phyloP scores from a whole-genome alignment of 257 asterid genomes.

The Solanum sejunctum region DNA sequence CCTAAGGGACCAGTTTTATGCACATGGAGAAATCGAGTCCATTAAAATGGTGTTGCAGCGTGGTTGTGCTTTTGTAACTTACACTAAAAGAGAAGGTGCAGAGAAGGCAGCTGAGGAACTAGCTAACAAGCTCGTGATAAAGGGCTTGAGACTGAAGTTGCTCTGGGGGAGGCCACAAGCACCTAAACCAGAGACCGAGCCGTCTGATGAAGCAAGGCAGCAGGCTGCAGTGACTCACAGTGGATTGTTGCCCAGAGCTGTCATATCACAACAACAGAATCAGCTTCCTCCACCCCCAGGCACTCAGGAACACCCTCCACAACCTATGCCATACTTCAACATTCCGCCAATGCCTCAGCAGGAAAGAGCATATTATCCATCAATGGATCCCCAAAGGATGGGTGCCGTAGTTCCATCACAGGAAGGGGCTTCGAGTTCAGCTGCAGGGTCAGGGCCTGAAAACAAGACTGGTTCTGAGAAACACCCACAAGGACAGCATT shows the following conservation, averaged over 20 bases:
- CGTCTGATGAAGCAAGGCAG: conserved; percentile 64
- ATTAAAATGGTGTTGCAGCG: conserved; percentile 79
- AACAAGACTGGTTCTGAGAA: conserved; percentile 26
- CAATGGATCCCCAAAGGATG: conserved; percentile 98
- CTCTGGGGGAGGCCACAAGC: conserved; percentile 96
- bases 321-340: conserved; percentile 66
- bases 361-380: conserved; percentile 73
- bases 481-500: conserved; percentile 28
- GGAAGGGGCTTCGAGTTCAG: conserved; percentile 57
- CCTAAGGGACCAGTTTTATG: conserved; percentile 76
- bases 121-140: conserved; percentile 68
- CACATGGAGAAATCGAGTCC: conserved; percentile 94
- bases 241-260: conserved; percentile 81
- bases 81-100: conserved; percentile 93
- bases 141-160: conserved; percentile 82
- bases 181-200: conserved; percentile 53
- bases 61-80: conserved; percentile 90
- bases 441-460: conserved; percentile 40
- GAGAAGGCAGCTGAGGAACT: conserved; percentile 98
- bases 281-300: conserved; percentile 60
- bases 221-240: conserved; percentile 71
- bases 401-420: conserved; percentile 68
- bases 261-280: conserved; percentile 85
- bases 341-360: conserved; percentile 77
- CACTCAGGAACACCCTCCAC: conserved; percentile 34